phyloP scores from a whole-genome alignment of 2,329 filamentous ascomycete genomes.

The Fusarium hostae region DNA sequence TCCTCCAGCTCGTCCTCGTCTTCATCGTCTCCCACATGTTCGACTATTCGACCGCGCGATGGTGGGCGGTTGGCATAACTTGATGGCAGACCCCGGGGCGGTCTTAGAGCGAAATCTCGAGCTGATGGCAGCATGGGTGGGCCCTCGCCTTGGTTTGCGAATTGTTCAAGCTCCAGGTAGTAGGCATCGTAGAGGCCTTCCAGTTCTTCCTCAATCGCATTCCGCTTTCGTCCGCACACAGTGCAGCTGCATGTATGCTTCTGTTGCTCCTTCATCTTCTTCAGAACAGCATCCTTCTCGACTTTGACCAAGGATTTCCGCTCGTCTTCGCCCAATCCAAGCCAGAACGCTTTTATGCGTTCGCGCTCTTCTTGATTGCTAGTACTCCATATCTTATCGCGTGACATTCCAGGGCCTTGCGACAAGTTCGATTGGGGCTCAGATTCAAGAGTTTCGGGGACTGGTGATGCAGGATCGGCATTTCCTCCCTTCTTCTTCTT shows the following conservation, averaged over 20 bases:
- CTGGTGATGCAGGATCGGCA: conserved; percentile 36
- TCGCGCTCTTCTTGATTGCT: conserved; percentile 94
- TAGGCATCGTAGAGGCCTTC: conserved; percentile 98
- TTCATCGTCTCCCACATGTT: conserved; percentile 68
- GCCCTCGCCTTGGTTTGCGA: conserved; percentile 83
- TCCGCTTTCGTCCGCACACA: conserved; percentile 94
- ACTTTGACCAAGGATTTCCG: conserved; percentile 96
- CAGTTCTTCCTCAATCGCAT: conserved; percentile 96
- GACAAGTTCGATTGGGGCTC: conserved; percentile 45
- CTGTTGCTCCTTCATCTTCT: conserved; percentile 99
- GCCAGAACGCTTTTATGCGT: conserved; percentile 98
- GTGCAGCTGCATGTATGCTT: conserved; percentile 99
- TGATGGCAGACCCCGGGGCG: conserved; percentile 67
- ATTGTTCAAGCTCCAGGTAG: conserved; percentile 97
- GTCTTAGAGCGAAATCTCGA: conserved; percentile 70
- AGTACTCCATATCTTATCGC: conserved; percentile 97
- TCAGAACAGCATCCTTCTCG: conserved; percentile 96
- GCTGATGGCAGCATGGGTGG: conserved; percentile 64
- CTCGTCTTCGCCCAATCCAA: conserved; percentile 92
- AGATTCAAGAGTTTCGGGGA: conserved; percentile 27
- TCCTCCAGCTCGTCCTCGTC: conserved; percentile 66
- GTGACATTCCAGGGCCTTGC: conserved; percentile 63
- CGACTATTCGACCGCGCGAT: conserved; percentile 79
- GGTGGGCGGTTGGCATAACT: conserved; percentile 74
- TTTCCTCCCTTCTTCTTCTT: conserved; percentile 70